Evolutionary conservation across 495 filamentous ascomycete genomes (phyloP).

Genomic region (Apodospora peruviana): DNA sequence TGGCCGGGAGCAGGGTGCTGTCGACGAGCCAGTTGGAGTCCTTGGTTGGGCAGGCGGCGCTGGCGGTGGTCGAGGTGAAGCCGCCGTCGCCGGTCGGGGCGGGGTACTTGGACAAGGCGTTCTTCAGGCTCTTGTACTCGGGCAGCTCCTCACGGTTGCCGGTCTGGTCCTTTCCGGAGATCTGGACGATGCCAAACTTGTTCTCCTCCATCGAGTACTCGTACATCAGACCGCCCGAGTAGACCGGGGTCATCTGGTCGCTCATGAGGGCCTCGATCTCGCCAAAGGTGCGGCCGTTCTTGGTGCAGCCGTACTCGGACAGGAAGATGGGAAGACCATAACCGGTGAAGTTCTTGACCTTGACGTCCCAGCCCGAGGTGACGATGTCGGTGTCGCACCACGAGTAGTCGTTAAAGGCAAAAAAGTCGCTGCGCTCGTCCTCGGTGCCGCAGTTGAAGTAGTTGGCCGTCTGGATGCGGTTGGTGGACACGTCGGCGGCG

Average conservation of each 20-base stretch:
- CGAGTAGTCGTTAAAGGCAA: constrained; percentile 98
- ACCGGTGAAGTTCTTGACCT: constrained; percentile 83
- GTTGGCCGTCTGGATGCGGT: constrained; percentile 81
- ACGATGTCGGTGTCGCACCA: constrained; percentile 88
- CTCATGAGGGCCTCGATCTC: constrained; percentile 80
- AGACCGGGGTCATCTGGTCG: constrained; percentile 80
- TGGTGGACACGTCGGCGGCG: constrained; percentile 78
- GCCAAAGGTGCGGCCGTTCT: constrained; percentile 71
- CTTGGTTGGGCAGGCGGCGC: constrained; percentile 63
- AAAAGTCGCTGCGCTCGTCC: constrained; percentile 88
- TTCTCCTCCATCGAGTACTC: constrained; percentile 83
- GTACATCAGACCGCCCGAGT: constrained; percentile 95
- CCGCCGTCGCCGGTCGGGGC: constrained; percentile 71
- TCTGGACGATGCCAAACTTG: constrained; percentile 73
- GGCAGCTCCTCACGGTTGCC: constrained; percentile 25
- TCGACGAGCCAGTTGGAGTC: constrained; percentile 70
- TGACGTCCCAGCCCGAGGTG: constrained; percentile 80
- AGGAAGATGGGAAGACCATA: constrained; percentile 95
- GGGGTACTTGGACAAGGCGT: constrained; percentile 55
- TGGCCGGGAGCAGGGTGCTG: constrained; percentile 59
- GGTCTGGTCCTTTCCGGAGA: constrained; percentile 49
- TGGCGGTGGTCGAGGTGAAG: constrained; percentile 61
- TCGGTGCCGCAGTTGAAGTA: constrained; percentile 96
- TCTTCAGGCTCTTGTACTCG: constrained; percentile 59
- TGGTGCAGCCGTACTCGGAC: constrained; percentile 89